Conservation (phyloP, 768 basidiomycete species). For the Hypsizygus marmoreus region DNA sequence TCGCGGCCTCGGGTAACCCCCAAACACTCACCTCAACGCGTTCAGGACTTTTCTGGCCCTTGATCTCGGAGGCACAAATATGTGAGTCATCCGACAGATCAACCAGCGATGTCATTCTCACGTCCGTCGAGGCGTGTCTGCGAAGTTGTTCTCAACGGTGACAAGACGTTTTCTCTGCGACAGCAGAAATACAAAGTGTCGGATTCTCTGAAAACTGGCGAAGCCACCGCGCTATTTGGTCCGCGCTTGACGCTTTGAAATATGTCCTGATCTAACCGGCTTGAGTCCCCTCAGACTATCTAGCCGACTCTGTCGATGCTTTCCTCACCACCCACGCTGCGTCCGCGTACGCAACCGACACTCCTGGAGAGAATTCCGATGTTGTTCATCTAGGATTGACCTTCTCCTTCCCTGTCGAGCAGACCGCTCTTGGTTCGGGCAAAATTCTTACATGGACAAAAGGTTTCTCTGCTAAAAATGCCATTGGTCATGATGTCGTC, state of each 20-base stretch:
- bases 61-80: conserved; percentile 96
- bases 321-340: conserved; percentile 74
- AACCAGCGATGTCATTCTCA: conserved; percentile 7
- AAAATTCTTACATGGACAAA: conserved; percentile 95
- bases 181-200: conserved; percentile 99
- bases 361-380: conserved; percentile 26
- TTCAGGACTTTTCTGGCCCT: conserved; percentile 91
- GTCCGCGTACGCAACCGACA: conserved; percentile 41
- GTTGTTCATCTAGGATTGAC: conserved; percentile 79
- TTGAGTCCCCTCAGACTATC: conserved; percentile 69
- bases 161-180: conserved; percentile 84
- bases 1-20: not conserved
- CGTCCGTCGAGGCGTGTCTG: conserved; percentile 78
- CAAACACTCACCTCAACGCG: conserved; percentile 5
- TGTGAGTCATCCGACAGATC: conserved; percentile 53
- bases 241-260: conserved; percentile 11
- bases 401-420: conserved; percentile 97
- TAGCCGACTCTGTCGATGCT: conserved; percentile 94
- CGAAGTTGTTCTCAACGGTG: conserved; percentile 87
- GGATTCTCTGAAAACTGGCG: conserved; percentile 89
- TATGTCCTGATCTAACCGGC: conserved; percentile 4
- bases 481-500: conserved; percentile 87
- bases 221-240: conserved; percentile 88
- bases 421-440: conserved; percentile 88
- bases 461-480: conserved; percentile 91